A percentile compares a stretch with the other conserved stretches of the same genome.
These are phyloP conservation scores for Heracleum sosnowskyi DNA, from an alignment of 129 eudicot species.

Conservation along the genomic window DNA sequence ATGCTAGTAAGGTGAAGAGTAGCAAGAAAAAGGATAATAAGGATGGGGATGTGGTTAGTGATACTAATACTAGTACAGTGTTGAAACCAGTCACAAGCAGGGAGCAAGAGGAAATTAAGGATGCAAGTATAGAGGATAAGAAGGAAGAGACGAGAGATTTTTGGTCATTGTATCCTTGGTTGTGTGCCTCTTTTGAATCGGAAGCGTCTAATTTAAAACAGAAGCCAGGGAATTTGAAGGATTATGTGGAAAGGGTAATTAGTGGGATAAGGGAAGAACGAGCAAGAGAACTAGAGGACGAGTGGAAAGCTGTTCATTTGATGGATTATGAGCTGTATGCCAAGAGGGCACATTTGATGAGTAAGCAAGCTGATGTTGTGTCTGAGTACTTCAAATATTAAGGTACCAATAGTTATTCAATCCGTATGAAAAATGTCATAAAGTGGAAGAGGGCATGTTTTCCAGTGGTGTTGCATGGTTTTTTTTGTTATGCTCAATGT, in stretches of 20 bases:
- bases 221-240: background rate
- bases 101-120: background rate
- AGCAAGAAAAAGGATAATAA: background rate
- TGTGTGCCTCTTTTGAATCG: conserved; percentile 16
- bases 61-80: background rate
- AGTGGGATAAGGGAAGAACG: conserved; percentile 26
- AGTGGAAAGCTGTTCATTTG: conserved; percentile 14
- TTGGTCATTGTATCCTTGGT: conserved; percentile 26
- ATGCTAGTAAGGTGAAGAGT: background rate
- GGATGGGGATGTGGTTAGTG: background rate
- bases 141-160: conserved; percentile 13
- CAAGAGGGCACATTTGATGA: conserved; percentile 7
- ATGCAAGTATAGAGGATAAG: conserved; percentile 8
- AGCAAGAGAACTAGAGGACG: conserved; percentile 29
- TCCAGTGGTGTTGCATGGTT: too few relatives aligned
- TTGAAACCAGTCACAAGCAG: background rate
- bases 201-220: conserved; percentile 8
- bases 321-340: background rate
- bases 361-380: background rate
- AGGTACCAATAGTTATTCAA: too few relatives aligned
- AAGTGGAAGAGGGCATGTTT: too few relatives aligned
- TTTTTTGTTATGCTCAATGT: too few relatives aligned
- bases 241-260: conserved; percentile 20
- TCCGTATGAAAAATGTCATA: too few relatives aligned
- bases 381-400: too few relatives aligned